These are phyloP conservation scores for Aspergillus luchuensis DNA, from an alignment of 2,329 filamentous ascomycete species.

Conservation along the genomic window DNA sequence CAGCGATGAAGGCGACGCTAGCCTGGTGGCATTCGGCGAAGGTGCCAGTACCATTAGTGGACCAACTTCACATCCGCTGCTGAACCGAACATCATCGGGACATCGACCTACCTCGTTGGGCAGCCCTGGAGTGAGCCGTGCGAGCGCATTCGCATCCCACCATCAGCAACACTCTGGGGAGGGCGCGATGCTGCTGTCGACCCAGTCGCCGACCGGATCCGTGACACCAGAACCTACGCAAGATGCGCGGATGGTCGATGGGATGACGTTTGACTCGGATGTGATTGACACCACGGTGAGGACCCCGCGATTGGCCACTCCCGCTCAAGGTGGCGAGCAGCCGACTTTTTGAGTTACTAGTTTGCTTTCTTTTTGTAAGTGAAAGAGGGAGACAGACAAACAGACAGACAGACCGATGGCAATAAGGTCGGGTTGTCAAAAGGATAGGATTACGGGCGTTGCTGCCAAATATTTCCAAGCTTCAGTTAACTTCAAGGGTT, in stretches of 20 bases:
- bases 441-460: not conserved
- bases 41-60: conserved; percentile 84
- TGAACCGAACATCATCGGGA: conserved; percentile 39
- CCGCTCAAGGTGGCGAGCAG: conserved; percentile 17
- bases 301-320: conserved; percentile 55
- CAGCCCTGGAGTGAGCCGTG: conserved; percentile 40
- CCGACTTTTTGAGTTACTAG: not conserved
- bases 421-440: not conserved
- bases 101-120: conserved; percentile 43
- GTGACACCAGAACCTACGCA: conserved; percentile 44
- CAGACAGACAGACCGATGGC: too few relatives aligned
- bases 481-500: not conserved
- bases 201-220: conserved; percentile 38
- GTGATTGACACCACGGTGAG: conserved; percentile 67
- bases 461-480: not conserved
- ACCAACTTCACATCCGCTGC: conserved; percentile 65
- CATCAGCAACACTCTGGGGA: conserved; percentile 32
- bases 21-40: conserved; percentile 88
- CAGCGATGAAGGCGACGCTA: conserved; percentile 81
- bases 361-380: not conserved
- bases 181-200: conserved; percentile 45
- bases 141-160: conserved; percentile 31
- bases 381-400: too few relatives aligned
- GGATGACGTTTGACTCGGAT: conserved; percentile 63
- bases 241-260: conserved; percentile 68